These are phyloP conservation scores for Sclerotinia spermophila DNA, from an alignment of 2,329 filamentous ascomycete species.

Conservation along the genomic window DNA sequence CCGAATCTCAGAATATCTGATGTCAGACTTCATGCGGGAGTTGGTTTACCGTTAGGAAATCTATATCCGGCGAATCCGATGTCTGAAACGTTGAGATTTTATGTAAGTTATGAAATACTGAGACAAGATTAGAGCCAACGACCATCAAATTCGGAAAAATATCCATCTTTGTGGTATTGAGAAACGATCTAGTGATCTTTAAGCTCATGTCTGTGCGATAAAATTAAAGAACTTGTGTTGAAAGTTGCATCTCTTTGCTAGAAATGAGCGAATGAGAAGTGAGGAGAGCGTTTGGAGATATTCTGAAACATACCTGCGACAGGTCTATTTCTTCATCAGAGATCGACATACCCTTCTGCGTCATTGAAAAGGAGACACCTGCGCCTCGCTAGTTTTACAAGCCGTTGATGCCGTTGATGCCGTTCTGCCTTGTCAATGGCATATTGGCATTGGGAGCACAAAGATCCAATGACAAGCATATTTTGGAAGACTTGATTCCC, in stretches of 20 bases:
- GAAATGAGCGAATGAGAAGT: background rate
- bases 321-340: background rate
- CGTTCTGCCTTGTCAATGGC: background rate
- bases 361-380: background rate
- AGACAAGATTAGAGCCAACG: background rate
- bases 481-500: background rate
- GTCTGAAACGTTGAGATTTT: background rate
- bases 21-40: constrained; percentile 8
- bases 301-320: constrained; percentile 2
- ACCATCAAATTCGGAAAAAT: background rate
- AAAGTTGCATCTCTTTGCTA: background rate
- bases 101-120: background rate
- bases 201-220: background rate
- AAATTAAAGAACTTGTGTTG: background rate
- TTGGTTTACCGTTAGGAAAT: background rate
- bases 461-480: background rate
- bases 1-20: background rate
- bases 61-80: background rate
- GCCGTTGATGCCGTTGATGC: background rate
- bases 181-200: background rate
- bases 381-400: background rate
- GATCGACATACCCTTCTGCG: background rate
- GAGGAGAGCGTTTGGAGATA: background rate
- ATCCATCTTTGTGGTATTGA: background rate
- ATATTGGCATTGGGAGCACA: background rate